These are phyloP conservation scores for Fraxinus greggii DNA, from an alignment of 305 asterid genomes.

Conservation along the genomic window DNA sequence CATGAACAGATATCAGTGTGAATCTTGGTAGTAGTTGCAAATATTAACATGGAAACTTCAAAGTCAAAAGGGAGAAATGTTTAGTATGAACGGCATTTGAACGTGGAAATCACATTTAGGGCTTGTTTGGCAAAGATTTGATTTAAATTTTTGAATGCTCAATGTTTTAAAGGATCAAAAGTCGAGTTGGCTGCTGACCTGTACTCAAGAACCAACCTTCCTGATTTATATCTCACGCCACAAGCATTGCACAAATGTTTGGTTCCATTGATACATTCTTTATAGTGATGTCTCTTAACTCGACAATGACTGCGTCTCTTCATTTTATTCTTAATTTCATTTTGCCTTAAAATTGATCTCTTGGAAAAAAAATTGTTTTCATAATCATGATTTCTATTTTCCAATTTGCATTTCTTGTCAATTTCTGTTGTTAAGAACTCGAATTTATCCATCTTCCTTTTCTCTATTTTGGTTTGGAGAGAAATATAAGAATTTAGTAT, in stretches of 20 bases:
- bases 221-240: conserved; percentile 18
- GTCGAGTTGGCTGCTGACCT: conserved; percentile 14
- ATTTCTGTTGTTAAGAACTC: not conserved
- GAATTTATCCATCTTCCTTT: not conserved
- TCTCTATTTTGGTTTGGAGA: not conserved
- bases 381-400: conserved; percentile 1
- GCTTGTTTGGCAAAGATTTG: not conserved
- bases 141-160: not conserved
- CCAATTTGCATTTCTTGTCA: not conserved
- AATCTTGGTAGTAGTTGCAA: not conserved
- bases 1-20: not conserved
- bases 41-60: not conserved
- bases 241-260: conserved; percentile 25
- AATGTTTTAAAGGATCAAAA: conserved; percentile 21
- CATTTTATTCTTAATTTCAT: not conserved
- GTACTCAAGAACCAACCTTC: conserved; percentile 17
- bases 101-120: not conserved
- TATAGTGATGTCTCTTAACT: conserved; percentile 16
- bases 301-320: conserved; percentile 20
- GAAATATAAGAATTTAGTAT: not conserved
- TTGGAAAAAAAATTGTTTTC: not conserved
- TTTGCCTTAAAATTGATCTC: not conserved
- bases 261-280: conserved; percentile 22
- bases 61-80: not conserved
- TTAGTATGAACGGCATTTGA: not conserved